phyloP scores from a whole-genome alignment of 75 land plant genomes.

The Gnetum montanum region DNA sequence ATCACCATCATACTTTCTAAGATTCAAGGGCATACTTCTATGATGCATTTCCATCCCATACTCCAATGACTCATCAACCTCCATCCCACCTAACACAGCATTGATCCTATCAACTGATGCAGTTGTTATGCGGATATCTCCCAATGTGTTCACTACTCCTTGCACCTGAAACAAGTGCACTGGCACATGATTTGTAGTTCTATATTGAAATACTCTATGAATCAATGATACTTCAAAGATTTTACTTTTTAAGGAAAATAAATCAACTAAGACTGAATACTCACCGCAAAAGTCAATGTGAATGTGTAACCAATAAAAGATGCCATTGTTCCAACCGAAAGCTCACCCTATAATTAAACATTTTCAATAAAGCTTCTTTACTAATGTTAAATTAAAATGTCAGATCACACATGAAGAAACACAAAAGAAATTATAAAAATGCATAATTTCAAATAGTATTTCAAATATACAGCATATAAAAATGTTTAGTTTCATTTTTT shows the following conservation, averaged over 20 bases:
- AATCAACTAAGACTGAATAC: too few species aligned
- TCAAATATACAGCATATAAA: too few species aligned
- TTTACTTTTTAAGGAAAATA: too few species aligned
- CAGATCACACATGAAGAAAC: too few species aligned
- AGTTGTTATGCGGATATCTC: slow-evolving; percentile 68
- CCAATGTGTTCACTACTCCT: slow-evolving; percentile 93
- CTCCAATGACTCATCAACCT: slow-evolving; percentile 74
- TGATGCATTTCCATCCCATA: slow-evolving; percentile 74
- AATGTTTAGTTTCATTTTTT: too few species aligned
- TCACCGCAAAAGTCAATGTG: slow-evolving; percentile 96
- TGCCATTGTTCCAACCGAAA: slow-evolving; percentile 85
- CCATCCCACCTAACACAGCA: slow-evolving; percentile 42
- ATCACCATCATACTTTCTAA: slow-evolving; percentile 13
- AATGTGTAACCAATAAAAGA: slow-evolving; percentile 99
- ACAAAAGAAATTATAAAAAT: too few species aligned
- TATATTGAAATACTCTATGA: not conserved
- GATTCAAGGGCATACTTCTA: slow-evolving; percentile 6
- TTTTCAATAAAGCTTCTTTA: not conserved
- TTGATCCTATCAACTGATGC: slow-evolving; percentile 85
- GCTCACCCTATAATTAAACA: slow-evolving; percentile 69
- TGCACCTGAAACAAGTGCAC: slow-evolving; percentile 82
- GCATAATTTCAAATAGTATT: too few species aligned
- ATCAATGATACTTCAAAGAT: too few species aligned
- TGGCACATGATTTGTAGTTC: not conserved
- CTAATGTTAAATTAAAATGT: too few species aligned